A percentile compares a stretch with the other conserved stretches of the same genome.
These are phyloP conservation scores for Grosmannia clavigera DNA, from an alignment of 2,329 filamentous ascomycete species.

Conservation along the genomic window DNA sequence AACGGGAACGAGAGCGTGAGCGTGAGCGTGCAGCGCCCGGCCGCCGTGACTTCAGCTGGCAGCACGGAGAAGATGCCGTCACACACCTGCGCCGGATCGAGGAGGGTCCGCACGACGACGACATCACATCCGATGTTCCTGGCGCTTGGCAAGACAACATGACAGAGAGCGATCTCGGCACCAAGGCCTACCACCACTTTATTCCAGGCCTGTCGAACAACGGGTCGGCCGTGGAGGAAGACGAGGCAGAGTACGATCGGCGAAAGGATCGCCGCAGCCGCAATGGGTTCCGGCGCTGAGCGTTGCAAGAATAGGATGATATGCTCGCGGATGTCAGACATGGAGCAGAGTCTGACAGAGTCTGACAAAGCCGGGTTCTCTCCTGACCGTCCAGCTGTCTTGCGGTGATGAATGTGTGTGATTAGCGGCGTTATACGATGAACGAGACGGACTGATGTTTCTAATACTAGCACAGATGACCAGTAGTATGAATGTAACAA, in stretches of 20 bases:
- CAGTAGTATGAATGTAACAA: background rate
- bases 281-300: slow-evolving; percentile 10
- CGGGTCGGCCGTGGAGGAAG: slow-evolving; percentile 18
- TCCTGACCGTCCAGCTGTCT: background rate
- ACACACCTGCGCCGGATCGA: slow-evolving; percentile 19
- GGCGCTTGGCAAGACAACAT: slow-evolving; percentile 19
- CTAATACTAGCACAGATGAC: background rate
- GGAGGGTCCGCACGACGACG: slow-evolving; percentile 17
- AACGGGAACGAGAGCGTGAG: background rate
- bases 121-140: slow-evolving; percentile 20
- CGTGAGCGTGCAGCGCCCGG: slow-evolving; percentile 15
- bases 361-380: background rate
- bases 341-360: no score
- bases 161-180: slow-evolving; percentile 36
- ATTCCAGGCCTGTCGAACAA: slow-evolving; percentile 37
- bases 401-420: background rate
- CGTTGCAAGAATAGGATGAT: background rate
- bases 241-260: slow-evolving; percentile 23
- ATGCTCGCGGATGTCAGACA: no score
- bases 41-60: slow-evolving; percentile 42
- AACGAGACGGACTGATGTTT: background rate
- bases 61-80: slow-evolving; percentile 24
- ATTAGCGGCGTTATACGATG: background rate
- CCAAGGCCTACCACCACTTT: slow-evolving; percentile 44
- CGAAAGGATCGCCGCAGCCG: slow-evolving; percentile 23